Conservation (phyloP, 148 eudicot species). For the Dianthus caryophyllus region DNA sequence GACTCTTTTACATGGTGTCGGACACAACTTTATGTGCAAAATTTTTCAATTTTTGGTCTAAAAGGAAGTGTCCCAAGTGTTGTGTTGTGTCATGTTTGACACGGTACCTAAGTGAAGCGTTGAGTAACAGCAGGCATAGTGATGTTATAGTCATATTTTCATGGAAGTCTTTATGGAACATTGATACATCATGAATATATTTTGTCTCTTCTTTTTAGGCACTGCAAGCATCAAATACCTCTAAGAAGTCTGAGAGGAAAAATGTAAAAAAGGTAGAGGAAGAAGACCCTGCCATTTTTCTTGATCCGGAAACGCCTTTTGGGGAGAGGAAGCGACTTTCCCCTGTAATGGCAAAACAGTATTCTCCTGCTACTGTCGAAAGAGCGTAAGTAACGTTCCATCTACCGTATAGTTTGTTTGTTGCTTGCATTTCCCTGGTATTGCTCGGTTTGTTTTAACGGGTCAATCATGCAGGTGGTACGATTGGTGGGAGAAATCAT, state of each 20-base stretch:
- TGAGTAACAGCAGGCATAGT: no score
- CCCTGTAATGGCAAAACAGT: constrained; percentile 74
- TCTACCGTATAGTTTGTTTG: not conserved
- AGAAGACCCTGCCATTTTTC: constrained; percentile 64
- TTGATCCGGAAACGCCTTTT: constrained; percentile 69
- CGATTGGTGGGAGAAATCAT: constrained; percentile 91
- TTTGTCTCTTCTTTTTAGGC: constrained; percentile 29
- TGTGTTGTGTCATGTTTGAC: no score
- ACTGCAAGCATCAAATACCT: constrained; percentile 44
- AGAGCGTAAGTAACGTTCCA: constrained; percentile 52
- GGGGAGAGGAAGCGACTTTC: constrained; percentile 85
- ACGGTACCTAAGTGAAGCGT: no score
- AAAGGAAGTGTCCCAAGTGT: no score
- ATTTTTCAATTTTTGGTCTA: no score
- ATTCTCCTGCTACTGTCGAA: constrained; percentile 74
- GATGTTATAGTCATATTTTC: not conserved
- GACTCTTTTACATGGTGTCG: no score
- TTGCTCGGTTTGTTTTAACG: constrained; percentile 4
- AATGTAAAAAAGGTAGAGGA: constrained; percentile 50
- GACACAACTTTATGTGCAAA: no score
- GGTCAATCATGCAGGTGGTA: constrained; percentile 59
- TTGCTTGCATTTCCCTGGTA: constrained; percentile 3
- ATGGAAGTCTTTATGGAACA: not conserved
- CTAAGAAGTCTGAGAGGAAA: constrained; percentile 61
- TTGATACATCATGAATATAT: not conserved